Evolutionary conservation across 176 grass and related monocot species (phyloP), one percentile per base, ranked within the genome.

Genomic region (Oryza coarctata): DNA sequence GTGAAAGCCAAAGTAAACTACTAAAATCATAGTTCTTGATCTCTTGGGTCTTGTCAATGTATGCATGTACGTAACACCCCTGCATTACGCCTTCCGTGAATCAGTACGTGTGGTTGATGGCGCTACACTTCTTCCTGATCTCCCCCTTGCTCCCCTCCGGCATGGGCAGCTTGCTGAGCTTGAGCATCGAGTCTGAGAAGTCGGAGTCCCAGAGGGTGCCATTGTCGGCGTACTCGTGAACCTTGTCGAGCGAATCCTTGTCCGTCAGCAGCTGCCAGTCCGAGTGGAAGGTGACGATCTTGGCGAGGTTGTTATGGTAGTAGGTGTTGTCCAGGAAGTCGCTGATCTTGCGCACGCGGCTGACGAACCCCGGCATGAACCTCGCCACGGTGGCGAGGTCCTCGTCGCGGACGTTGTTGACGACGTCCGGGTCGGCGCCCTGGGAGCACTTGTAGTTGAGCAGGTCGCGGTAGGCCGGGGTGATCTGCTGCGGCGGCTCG

Each of bases 141-240:
- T 85, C 84, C 8, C 92, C 92, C 57, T 84, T 79, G 80, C 69
- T 94, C 26, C 89, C 89, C 0, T 43, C 63, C 14, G 84, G 86
- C 82, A 80, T 84, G 63, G 83, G 31, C 12, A 94, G 78, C 74
- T 86, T 33, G 75, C 92, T 87, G 83, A 94, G 89, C 86, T 89
- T 88, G 32, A 88, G 34, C 86, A 91, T 43, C 1, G 92, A 85
- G 0, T 84, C 83, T 9, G 78, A 26, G 63, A 94, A 94, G 63
- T 88, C 87, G 5, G 35, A 34, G 39, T 82, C 80, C 86, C 88
- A 94, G 2, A 83, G 63, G 1, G 83, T 78, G 31, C 4, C 66
- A 29, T 89, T 84, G 8, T 85, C 65, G 2, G 70, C 79, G 26
- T 90, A 86, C 73, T 84, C 77, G 0, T 69, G 13, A 49, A 94